A percentile compares a stretch with the other conserved stretches of the same genome.
Conservation (phyloP, 225 moss, liverwort and hornwort species). For the Pseudoscleropodium purum region DNA sequence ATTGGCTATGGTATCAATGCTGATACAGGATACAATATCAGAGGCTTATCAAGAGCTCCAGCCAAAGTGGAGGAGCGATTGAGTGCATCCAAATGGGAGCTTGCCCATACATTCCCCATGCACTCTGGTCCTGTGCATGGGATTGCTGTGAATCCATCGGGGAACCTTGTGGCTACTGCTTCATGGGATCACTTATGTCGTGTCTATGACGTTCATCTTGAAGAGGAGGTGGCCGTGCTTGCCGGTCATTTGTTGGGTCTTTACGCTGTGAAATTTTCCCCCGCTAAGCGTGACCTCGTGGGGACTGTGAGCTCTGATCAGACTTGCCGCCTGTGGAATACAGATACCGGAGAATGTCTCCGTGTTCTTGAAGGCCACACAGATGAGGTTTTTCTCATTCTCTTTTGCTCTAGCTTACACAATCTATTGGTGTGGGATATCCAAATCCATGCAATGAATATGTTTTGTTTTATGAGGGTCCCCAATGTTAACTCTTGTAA, state of each 20-base stretch:
- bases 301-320: conserved; percentile 99
- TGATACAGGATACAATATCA: conserved; percentile 44
- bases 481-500: not conserved
- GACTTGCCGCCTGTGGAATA: conserved; percentile 96
- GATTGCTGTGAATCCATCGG: conserved; percentile 89
- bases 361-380: conserved; percentile 97
- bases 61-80: conserved; percentile 90
- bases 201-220: conserved; percentile 88
- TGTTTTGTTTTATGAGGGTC: not conserved
- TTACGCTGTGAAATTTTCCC: conserved; percentile 95
- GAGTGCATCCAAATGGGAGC: conserved; percentile 92
- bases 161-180: conserved; percentile 97
- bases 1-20: conserved; percentile 29
- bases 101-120: conserved; percentile 82
- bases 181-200: conserved; percentile 98
- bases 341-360: conserved; percentile 81
- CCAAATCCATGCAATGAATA: not conserved
- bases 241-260: conserved; percentile 89
- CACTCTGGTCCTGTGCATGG: conserved; percentile 99
- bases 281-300: conserved; percentile 87
- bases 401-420: not conserved
- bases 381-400: conserved; percentile 59
- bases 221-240: conserved; percentile 87
- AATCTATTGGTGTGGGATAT: not conserved
- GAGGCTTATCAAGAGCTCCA: conserved; percentile 60